Evolutionary conservation across 768 basidiomycete genomes (phyloP), one percentile per base, ranked within the genome.

Genomic region (Rhodotorula graminis): DNA sequence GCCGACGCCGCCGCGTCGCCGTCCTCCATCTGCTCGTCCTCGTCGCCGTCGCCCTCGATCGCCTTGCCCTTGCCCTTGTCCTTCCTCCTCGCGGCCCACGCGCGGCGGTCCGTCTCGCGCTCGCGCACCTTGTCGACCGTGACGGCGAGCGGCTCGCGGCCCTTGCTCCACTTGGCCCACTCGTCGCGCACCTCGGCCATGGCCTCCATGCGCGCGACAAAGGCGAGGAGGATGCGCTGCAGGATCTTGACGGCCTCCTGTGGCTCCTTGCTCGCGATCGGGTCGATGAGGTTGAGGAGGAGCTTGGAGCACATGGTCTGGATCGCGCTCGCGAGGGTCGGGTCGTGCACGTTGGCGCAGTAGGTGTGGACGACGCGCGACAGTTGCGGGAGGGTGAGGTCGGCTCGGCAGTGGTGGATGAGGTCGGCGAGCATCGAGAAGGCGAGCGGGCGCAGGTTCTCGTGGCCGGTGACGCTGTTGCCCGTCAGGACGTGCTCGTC

Each of bases 241-340:
- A 98, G 83, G n/a, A 93, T 83, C 65, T 85, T 84, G 7, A 86
- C 85, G 18, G 91, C 88, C 60, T 87, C 88, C 66, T 86, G 84
- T 33, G 86, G 83, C 80, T 95, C 93, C 44, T 85, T 77, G 67
- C 57, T 82, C 33, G 89, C 82, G 56, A 97, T 88, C 59, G 87
- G 86, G 67, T 98, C 96, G 56, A 91, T 86, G 61, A 96, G 85
- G 73, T 90, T 90, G 78, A 93, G 90, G 80, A 97, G 88, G 82
- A 96, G 88, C 81, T 97, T 98, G 64, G 90, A 89, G 74, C 91
- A 92, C 80, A 97, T 85, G 21, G 91, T 91, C 78, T 97, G 93
- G 47, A 94, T 87, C 67, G 86, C 88, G 76, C 86, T 88, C 16
- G 87, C 85, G 59, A 94, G 85, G 29, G 90, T 88, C 3, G 91